phyloP scores from a whole-genome alignment of 306 rosid species.

The Benincasa hispida region DNA sequence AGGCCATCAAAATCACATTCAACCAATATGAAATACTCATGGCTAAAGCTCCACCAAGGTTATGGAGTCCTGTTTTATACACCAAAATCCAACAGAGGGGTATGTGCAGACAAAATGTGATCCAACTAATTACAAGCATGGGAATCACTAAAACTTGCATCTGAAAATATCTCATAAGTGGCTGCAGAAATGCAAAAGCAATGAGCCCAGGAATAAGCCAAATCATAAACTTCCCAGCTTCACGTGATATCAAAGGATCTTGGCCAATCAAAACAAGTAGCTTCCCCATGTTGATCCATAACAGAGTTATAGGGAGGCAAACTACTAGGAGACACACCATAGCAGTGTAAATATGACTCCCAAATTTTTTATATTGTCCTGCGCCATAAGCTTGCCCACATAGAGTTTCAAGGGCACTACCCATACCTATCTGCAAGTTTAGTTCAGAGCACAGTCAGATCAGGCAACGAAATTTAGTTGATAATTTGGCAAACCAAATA shows the following conservation, averaged over 20 bases:
- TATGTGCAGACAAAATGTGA: slow-evolving; percentile 29
- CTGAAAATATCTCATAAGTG: slow-evolving; percentile 50
- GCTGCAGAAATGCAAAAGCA: slow-evolving; percentile 48
- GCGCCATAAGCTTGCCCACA: slow-evolving; percentile 41
- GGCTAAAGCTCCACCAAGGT: slow-evolving; percentile 69
- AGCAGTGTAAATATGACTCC: slow-evolving; percentile 18
- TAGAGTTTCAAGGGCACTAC: slow-evolving; percentile 30
- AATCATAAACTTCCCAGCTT: slow-evolving; percentile 42
- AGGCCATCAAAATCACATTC: slow-evolving; percentile 37
- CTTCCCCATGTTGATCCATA: slow-evolving; percentile 51
- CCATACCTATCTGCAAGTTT: slow-evolving; percentile 25
- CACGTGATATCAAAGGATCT: slow-evolving; percentile 59
- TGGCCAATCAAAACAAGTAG: slow-evolving; percentile 52
- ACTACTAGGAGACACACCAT: slow-evolving; percentile 34
- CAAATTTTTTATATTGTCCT: slow-evolving; percentile 22
- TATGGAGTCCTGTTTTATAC: slow-evolving; percentile 31
- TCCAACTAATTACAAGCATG: slow-evolving; percentile 35
- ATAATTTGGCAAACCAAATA: neutral
- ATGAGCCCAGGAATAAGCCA: slow-evolving; percentile 69
- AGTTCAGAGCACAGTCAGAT: neutral
- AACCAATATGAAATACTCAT: slow-evolving; percentile 54
- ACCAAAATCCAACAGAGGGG: slow-evolving; percentile 67
- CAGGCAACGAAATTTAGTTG: neutral
- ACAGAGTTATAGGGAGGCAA: slow-evolving; percentile 43
- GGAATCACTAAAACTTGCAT: slow-evolving; percentile 57